Conservation (phyloP, 2,329 filamentous ascomycete species). For the Fusarium nanum region DNA sequence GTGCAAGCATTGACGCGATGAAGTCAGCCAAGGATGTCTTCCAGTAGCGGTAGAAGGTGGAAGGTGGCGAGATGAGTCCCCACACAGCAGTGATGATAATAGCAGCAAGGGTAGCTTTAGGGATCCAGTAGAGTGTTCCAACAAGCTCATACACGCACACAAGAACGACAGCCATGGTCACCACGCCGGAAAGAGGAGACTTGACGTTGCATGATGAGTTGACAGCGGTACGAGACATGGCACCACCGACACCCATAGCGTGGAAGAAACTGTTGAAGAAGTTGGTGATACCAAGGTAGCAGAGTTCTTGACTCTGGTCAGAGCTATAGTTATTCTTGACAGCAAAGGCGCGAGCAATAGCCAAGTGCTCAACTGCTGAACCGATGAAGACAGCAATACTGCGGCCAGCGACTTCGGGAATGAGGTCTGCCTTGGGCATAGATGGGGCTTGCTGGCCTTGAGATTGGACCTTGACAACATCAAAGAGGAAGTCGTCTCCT, state of each 20-base stretch:
- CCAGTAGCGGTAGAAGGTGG: constrained; percentile 72
- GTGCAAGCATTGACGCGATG: constrained; percentile 70
- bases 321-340: constrained; percentile 71
- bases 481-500: constrained; percentile 60
- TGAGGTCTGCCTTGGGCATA: constrained; percentile 59
- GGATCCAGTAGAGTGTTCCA: constrained; percentile 74
- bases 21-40: constrained; percentile 73
- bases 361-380: constrained; percentile 71
- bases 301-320: constrained; percentile 73
- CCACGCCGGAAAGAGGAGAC: constrained; percentile 69
- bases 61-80: constrained; percentile 68
- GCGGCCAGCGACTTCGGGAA: constrained; percentile 64
- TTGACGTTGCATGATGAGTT: constrained; percentile 73
- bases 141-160: constrained; percentile 71
- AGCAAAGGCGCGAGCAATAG: constrained; percentile 72
- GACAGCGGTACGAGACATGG: constrained; percentile 75
- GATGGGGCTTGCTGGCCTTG: constrained; percentile 64
- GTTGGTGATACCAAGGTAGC: constrained; percentile 71
- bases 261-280: constrained; percentile 74
- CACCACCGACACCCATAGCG: constrained; percentile 71
- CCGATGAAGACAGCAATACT: constrained; percentile 72
- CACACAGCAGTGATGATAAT: constrained; percentile 75
- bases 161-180: constrained; percentile 71
- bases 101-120: constrained; percentile 71
- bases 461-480: constrained; percentile 67